Percentiles rank a stretch among this genome's conserved stretches.
These are phyloP conservation scores for Cylindrotheca closterium DNA, from an alignment of 108 stramenopile species.

Conservation along the genomic window DNA sequence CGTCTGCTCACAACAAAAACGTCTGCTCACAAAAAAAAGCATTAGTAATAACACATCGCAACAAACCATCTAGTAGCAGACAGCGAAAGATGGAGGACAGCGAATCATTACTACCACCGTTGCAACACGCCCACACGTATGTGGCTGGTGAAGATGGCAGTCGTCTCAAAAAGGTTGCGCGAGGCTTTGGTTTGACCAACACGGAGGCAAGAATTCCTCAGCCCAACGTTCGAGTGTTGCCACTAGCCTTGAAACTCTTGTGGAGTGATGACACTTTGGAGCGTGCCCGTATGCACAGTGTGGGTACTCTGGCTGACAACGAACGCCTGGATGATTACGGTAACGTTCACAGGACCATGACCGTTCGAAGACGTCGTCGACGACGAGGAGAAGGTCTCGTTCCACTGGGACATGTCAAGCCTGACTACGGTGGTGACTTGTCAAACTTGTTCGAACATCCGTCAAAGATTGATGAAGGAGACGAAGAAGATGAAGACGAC, in stretches of 20 bases:
- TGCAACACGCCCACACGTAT: conserved; percentile 22
- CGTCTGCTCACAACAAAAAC: too few species aligned
- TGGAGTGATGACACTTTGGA: conserved; percentile 25
- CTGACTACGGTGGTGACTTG: conserved; percentile 30
- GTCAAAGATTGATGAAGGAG: too few species aligned
- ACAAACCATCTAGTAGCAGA: too few species aligned
- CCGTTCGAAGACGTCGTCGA: conserved; percentile 12
- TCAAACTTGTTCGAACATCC: conserved; percentile 33
- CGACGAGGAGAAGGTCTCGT: too few species aligned
- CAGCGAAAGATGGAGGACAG: too few species aligned
- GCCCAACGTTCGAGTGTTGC: conserved; percentile 13
- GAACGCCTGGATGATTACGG: conserved; percentile 34
- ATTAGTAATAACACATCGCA: too few species aligned
- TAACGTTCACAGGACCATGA: conserved; percentile 28
- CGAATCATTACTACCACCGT: too few species aligned
- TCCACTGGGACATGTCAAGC: too few species aligned
- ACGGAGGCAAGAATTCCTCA: conserved; percentile 13
- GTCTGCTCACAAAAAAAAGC: too few species aligned
- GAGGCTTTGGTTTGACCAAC: conserved; percentile 15
- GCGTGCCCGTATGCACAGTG: conserved; percentile 48
- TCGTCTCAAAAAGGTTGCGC: conserved; percentile 14
- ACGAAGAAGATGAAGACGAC: too few species aligned
- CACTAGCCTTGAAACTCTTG: too few species aligned
- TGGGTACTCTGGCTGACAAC: conserved; percentile 31
- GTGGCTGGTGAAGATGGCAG: conserved; percentile 28